Base-by-base conservation (phyloP, 169 alveolate species). In the Babesia divergens region DNA sequence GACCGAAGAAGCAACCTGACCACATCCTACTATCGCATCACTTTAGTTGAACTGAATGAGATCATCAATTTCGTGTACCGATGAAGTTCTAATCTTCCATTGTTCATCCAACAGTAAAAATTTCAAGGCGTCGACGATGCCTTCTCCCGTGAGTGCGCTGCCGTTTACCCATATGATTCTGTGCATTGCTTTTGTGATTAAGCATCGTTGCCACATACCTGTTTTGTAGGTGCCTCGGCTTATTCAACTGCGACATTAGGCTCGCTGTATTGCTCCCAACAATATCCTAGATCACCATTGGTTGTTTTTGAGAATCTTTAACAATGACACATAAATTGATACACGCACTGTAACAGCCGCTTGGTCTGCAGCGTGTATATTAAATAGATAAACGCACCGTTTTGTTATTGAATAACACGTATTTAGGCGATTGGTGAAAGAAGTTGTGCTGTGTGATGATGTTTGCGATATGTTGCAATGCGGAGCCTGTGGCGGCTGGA, bases 71-170 rank as follows among this genome's bases (percentile, higher is more conserved):
- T 62, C 20, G 1, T 22, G 40, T 1, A 14, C 34, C 2, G 16
- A 29, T 16, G 29, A 7, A 9, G 28, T 16, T 14, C 5, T 3
- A 31, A 43, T 18, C n/a, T n/a, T n/a, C 47, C 43, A 4, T 26
- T 5, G 24, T 3, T 62, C 47, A 5, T 77, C 86, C 4, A 49
- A n/a, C 59, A 77, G 65, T 69, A 77, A 53, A 53, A 68, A 77
- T 35, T 42, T 5, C 20, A 77, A 24, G 4, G 82, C 5, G 31
- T 59, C 70, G 28, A 54, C 62, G 9, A 77, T 52, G 7, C 86
- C 86, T 20, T 54, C 56, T 14, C 86, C 86, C 16, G 75, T 67
- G 31, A 77, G 62, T 8, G 86, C 67, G 49, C 86, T 77, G n/a
- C 86, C 86, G 26, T 66, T 20, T 16, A 77, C 46, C 51, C 71